Conservation (phyloP, 768 basidiomycete genomes). For the Tricholoma flavovirens region DNA sequence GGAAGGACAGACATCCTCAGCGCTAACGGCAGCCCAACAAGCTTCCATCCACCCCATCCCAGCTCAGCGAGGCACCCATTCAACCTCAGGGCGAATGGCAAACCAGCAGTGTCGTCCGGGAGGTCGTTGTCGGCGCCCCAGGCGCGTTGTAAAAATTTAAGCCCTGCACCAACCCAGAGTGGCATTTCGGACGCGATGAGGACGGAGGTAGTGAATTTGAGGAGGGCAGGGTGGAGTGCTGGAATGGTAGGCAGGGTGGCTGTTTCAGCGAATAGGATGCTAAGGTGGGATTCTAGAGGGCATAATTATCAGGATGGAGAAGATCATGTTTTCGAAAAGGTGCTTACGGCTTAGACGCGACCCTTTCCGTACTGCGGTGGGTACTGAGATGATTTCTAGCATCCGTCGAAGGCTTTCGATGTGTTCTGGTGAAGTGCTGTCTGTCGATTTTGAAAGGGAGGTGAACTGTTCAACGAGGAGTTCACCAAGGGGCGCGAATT, state of each 20-base stretch:
- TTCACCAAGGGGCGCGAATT: slow-evolving; percentile 55
- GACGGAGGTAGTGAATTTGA: slow-evolving; percentile 35
- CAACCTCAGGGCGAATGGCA: slow-evolving; percentile 45
- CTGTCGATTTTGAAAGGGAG: slow-evolving; percentile 15
- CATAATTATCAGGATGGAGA: slow-evolving; percentile 2
- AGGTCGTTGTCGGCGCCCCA: slow-evolving; percentile 31
- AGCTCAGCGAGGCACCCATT: slow-evolving; percentile 58
- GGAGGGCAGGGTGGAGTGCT: slow-evolving; percentile 25
- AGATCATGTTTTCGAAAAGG: neutral
- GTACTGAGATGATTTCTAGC: slow-evolving; percentile 51
- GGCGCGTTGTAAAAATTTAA: slow-evolving; percentile 47
- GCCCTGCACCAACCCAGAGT: slow-evolving; percentile 48
- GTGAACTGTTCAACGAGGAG: slow-evolving; percentile 40
- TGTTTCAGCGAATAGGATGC: slow-evolving; percentile 27
- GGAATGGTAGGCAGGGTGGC: slow-evolving; percentile 23
- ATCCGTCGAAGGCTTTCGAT: slow-evolving; percentile 43
- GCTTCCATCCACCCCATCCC: slow-evolving; percentile 75
- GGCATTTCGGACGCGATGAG: slow-evolving; percentile 40
- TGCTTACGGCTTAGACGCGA: slow-evolving; percentile 57
- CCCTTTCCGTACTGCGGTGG: slow-evolving; percentile 64
- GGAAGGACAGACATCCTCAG: slow-evolving; percentile 39
- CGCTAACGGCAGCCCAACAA: slow-evolving; percentile 56
- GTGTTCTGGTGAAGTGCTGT: slow-evolving; percentile 13
- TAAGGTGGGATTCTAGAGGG: slow-evolving; percentile 30
- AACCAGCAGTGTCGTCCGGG: slow-evolving; percentile 3